Percentiles rank a stretch among this genome's conserved stretches.
Evolutionary conservation across 129 eudicot species (phyloP).

Genomic region (Lactuca sativa): DNA sequence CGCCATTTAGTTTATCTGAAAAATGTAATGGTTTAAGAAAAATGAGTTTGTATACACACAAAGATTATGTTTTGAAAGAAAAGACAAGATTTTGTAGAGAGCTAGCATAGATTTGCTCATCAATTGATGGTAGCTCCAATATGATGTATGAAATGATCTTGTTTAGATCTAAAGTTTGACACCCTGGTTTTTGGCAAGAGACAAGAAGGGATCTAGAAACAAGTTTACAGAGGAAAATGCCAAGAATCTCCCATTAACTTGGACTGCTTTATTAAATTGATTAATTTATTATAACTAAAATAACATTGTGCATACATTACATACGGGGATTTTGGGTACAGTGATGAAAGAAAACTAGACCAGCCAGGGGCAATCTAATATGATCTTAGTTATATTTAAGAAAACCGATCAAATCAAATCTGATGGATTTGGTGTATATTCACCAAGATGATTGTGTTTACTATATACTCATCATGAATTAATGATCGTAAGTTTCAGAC

Average conservation of each 20-base stretch:
- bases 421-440: not conserved
- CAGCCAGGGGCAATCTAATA: not conserved
- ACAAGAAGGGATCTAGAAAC: conserved; percentile 15
- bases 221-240: not conserved
- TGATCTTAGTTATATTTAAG: not conserved
- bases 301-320: not conserved
- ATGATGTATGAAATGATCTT: not conserved
- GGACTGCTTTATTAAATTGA: not conserved
- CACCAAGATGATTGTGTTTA: not conserved
- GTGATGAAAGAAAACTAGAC: not conserved
- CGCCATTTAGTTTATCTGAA: conserved; percentile 49
- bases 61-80: conserved; percentile 10
- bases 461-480: not conserved
- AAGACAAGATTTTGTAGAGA: conserved; percentile 25
- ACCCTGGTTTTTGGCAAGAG: conserved; percentile 8
- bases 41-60: not conserved
- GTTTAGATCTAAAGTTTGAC: conserved; percentile 11
- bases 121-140: conserved; percentile 45
- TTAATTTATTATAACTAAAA: not conserved
- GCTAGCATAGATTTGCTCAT: conserved; percentile 36
- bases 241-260: conserved; percentile 14
- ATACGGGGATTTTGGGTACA: not conserved
- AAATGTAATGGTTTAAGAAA: not conserved
- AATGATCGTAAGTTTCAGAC: conserved; percentile 14
- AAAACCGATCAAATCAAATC: conserved; percentile 1